Conservation (phyloP, 1,139 yeast species). For the Suhomyces anneliseae region DNA sequence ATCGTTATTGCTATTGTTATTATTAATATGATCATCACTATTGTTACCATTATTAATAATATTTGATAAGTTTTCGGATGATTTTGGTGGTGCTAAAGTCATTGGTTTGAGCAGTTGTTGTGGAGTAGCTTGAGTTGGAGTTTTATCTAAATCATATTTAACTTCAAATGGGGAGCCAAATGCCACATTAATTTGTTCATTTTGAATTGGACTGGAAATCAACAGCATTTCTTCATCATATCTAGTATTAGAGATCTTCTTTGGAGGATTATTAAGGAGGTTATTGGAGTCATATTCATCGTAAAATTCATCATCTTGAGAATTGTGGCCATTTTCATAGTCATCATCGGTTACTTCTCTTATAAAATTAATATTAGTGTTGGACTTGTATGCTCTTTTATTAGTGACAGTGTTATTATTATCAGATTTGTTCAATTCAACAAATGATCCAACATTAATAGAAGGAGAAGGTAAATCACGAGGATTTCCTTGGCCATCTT, state of each 20-base stretch:
- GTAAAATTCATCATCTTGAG: slow-evolving; percentile 13
- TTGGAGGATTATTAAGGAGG: slow-evolving; percentile 30
- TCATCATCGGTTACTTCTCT: slow-evolving; percentile 36
- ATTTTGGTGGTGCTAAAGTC: slow-evolving; percentile 2
- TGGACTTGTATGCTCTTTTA: slow-evolving; percentile 17
- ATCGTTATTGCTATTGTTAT: neutral
- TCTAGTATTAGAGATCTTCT: slow-evolving; percentile 20
- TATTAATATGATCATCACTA: neutral
- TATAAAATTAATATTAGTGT: slow-evolving; percentile 30
- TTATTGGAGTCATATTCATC: slow-evolving; percentile 27
- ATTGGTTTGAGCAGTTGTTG: slow-evolving; percentile 2
- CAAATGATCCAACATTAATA: slow-evolving; percentile 2
- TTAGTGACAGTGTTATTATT: neutral
- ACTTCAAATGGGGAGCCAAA: slow-evolving; percentile 41
- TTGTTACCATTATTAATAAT: neutral
- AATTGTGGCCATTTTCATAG: slow-evolving; percentile 6
- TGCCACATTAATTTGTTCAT: slow-evolving; percentile 11
- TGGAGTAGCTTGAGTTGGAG: slow-evolving; percentile 3
- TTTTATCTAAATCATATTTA: slow-evolving; percentile 16
- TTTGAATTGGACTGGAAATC: slow-evolving; percentile 9
- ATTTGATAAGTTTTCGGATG: slow-evolving; percentile 9
- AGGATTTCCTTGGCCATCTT: neutral
- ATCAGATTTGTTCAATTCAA: slow-evolving; percentile 3
- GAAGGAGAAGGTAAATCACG: slow-evolving; percentile 2
- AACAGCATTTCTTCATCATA: slow-evolving; percentile 35